Conservation (phyloP, 75 land plant genomes). For the Cupressus sempervirens region DNA sequence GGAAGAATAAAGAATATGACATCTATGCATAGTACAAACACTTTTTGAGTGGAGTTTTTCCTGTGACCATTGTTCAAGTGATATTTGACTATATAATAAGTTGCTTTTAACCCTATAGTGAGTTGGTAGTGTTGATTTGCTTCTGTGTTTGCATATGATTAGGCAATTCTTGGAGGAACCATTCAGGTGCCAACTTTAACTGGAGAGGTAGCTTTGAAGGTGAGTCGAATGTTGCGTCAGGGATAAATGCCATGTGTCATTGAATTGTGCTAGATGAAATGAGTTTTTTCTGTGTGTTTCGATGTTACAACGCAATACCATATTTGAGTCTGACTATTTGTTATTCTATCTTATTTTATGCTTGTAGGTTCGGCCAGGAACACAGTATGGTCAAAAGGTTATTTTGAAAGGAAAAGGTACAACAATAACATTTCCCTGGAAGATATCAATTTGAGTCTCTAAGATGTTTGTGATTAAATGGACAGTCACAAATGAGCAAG, state of each 20-base stretch:
- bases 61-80: not conserved
- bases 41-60: not conserved
- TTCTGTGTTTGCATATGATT: slow-evolving; percentile 7
- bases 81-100: not conserved
- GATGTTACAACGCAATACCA: not conserved
- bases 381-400: slow-evolving; percentile 95
- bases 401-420: slow-evolving; percentile 88
- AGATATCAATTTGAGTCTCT: not conserved
- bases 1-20: not conserved
- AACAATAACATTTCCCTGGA: not conserved
- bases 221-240: slow-evolving; percentile 13
- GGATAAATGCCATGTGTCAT: not conserved
- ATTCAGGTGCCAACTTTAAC: slow-evolving; percentile 91
- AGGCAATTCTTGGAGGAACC: slow-evolving; percentile 95
- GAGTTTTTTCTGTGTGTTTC: not conserved
- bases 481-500: not conserved
- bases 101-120: not conserved
- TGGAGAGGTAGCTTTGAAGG: slow-evolving; percentile 91
- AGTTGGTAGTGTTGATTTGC: not conserved
- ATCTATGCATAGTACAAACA: not conserved
- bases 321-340: not conserved
- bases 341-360: not conserved
- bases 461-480: not conserved
- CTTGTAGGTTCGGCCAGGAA: slow-evolving; percentile 79
- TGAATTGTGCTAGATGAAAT: not conserved